Evolutionary conservation across 192 early-diverging fungal genomes (phyloP).

Genomic region (Gonapodya prolifera): DNA sequence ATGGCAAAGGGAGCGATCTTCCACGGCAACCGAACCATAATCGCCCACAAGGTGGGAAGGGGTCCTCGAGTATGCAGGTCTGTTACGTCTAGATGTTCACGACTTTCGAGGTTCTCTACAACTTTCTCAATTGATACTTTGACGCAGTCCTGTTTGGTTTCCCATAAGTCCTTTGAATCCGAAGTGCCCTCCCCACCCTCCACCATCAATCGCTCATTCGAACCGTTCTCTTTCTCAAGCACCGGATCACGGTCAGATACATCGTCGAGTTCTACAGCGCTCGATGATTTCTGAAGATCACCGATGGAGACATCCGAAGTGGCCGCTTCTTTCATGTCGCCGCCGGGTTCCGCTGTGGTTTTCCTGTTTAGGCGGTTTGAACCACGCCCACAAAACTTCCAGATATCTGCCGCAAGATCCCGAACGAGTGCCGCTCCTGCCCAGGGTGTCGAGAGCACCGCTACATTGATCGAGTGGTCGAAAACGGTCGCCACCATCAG

Average conservation of each 20-base stretch:
- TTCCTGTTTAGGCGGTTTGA: neutral
- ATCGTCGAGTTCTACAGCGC: neutral
- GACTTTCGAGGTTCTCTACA: neutral
- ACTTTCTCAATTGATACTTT: no score
- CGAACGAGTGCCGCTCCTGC: slow-evolving; percentile 41
- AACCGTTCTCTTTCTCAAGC: neutral
- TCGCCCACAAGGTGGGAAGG: slow-evolving; percentile 36
- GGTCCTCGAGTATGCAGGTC: no score
- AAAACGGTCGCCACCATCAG: slow-evolving; percentile 51
- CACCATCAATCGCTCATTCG: neutral
- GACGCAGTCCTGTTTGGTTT: neutral
- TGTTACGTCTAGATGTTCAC: neutral
- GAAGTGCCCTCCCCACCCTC: neutral
- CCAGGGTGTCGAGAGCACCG: slow-evolving; percentile 68
- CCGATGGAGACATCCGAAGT: neutral
- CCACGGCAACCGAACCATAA: slow-evolving; percentile 58
- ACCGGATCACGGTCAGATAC: no score
- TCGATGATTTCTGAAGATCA: neutral
- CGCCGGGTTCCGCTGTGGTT: neutral
- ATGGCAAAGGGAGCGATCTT: slow-evolving; percentile 63
- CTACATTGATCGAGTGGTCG: slow-evolving; percentile 49
- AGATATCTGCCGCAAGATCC: slow-evolving; percentile 42
- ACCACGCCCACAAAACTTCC: slow-evolving; percentile 7
- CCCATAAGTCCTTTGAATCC: no score
- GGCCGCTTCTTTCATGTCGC: slow-evolving; percentile 6